Conservation (phyloP, 257 asterid species). For the Pogostemon cablin region DNA sequence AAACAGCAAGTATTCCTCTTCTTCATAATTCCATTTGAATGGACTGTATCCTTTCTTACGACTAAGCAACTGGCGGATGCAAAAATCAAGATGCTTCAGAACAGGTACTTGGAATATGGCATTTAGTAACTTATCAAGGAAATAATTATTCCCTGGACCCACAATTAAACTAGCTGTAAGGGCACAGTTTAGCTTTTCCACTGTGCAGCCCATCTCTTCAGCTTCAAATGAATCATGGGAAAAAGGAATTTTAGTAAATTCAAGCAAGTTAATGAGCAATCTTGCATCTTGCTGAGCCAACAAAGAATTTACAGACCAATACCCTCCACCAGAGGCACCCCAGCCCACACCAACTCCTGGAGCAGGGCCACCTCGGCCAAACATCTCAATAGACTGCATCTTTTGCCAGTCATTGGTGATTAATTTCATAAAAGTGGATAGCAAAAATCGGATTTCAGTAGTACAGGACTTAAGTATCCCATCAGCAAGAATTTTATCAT, state of each 20-base stretch:
- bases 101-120: conserved; percentile 64
- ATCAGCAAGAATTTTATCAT: conserved; percentile 64
- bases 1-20: conserved; percentile 56
- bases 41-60: conserved; percentile 41
- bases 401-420: conserved; percentile 45
- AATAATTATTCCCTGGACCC: conserved; percentile 58
- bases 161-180: conserved; percentile 58
- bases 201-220: conserved; percentile 35
- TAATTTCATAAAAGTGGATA: conserved; percentile 43
- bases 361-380: conserved; percentile 95
- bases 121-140: conserved; percentile 59
- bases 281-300: conserved; percentile 74
- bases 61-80: conserved; percentile 53
- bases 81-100: conserved; percentile 57
- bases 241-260: conserved; percentile 36
- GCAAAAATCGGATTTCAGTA: conserved; percentile 48
- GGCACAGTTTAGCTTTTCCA: conserved; percentile 57
- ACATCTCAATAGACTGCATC: conserved; percentile 55
- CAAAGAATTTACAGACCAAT: conserved; percentile 69
- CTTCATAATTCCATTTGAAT: conserved; percentile 64
- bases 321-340: conserved; percentile 95
- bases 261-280: conserved; percentile 62
- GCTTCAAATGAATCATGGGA: conserved; percentile 37
- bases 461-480: conserved; percentile 64
- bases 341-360: conserved; percentile 99